Evolutionary conservation across 257 asterid species (phyloP).

Genomic region (Henckelia pumila): DNA sequence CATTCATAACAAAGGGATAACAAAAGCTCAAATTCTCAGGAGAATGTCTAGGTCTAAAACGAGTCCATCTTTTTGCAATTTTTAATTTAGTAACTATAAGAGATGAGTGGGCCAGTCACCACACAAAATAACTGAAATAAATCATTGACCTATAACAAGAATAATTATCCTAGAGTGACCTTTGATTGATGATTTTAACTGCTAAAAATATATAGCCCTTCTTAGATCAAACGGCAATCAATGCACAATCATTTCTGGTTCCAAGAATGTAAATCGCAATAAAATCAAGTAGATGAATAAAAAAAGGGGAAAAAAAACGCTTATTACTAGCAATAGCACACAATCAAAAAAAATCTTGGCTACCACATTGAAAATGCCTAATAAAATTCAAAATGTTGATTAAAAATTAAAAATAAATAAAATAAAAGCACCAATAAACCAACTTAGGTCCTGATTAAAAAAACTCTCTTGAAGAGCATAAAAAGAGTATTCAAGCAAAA

Average conservation of each 20-base stretch:
- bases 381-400: constrained; percentile 8
- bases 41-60: too few species aligned
- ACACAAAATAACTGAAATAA: too few species aligned
- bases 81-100: too few species aligned
- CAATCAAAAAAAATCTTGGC: not conserved
- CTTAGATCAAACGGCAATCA: not conserved
- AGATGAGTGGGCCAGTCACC: too few species aligned
- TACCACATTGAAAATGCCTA: not conserved
- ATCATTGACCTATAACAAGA: too few species aligned
- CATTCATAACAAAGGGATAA: too few species aligned
- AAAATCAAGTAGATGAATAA: not conserved
- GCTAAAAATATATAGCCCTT: not conserved
- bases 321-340: not conserved
- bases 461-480: constrained; percentile 11
- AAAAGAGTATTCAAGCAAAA: constrained; percentile 21
- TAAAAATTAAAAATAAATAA: too few species aligned
- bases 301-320: too few species aligned
- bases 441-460: constrained; percentile 1
- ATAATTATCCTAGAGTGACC: too few species aligned
- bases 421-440: constrained; percentile 7
- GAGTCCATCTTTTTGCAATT: too few species aligned
- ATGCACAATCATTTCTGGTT: not conserved
- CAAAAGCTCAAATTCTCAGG: too few species aligned
- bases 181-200: too few species aligned
- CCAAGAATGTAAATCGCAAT: not conserved